Evolutionary conservation across 805 yeast species (phyloP), one percentile per base, ranked within the genome.

Genomic region (Kuraishia floccosa): DNA sequence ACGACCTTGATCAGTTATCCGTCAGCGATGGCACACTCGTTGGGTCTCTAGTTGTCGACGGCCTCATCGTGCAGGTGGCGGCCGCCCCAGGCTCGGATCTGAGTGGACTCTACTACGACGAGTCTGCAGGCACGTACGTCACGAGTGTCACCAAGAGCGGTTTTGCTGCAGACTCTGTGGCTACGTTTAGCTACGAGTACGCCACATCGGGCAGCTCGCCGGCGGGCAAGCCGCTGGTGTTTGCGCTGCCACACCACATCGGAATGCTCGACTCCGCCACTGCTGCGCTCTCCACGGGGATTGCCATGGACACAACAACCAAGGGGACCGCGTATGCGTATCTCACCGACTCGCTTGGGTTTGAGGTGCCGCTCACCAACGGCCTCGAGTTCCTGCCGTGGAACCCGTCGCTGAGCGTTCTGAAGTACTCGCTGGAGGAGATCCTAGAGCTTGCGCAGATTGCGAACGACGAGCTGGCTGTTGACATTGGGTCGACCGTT

Each of bases 61-160:
- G 61, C 6, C 43, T 57, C 19, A 49, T 68, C 25, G 47, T 73
- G 12, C 81, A 76, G 52, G 51, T 67, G 7, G 78, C 76, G 2
- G 58, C 59, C 27, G 57, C 72, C 7, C 63, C 72, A 17, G 47
- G 24, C 9, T 19, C 40, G 4, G 38, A 41, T 7, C 47, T 51
- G 20, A n/a, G n/a, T n/a, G 70, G 65, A 16, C 48, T 56, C 6
- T 54, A 49, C 38, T 75, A 76, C 45, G 87, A 78, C 48, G 41
- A 56, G 26, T 72, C 80, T 14, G 87, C 91, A 25, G 93, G 93
- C 25, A 56, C 63, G 40, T 81, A 76, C 45, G 72, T 68, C 3
- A 63, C 65, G 3, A 62, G 60, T 21, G 48, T 63, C 16, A 61
- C 59, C 4, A 40, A 63, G 11, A 55, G 58, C 17, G 72, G 73